Evolutionary conservation across 2,329 filamentous ascomycete genomes (phyloP).

Genomic region (Cryphonectria japonica): DNA sequence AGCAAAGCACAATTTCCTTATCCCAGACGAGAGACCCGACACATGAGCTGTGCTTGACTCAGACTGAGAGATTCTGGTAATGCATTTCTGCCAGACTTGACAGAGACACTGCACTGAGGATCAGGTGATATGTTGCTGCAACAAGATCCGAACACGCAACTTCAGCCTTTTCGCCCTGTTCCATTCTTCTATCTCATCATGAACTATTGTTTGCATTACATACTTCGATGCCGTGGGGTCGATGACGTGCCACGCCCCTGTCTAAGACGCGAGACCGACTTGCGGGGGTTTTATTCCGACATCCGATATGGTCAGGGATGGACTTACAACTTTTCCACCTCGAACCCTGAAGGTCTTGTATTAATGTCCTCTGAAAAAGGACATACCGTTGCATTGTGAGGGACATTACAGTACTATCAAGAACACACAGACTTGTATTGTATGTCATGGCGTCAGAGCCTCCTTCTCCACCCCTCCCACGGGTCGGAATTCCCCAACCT

Average conservation of each 20-base stretch:
- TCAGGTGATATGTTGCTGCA: background rate
- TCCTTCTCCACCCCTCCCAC: background rate
- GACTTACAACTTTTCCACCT: background rate
- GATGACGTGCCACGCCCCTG: slow-evolving; percentile 17
- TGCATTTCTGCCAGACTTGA: background rate
- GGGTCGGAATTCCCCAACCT: background rate
- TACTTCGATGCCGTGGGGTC: background rate
- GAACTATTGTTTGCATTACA: background rate
- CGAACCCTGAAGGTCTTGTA: background rate
- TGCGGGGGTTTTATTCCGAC: slow-evolving; percentile 23
- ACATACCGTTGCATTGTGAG: background rate
- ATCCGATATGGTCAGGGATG: slow-evolving; percentile 9
- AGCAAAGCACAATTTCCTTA: too few relatives aligned
- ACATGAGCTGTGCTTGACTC: background rate
- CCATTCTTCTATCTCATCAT: background rate
- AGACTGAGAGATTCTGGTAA: background rate
- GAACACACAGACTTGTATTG: background rate
- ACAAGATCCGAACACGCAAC: background rate
- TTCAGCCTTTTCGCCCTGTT: background rate
- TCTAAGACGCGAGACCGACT: slow-evolving; percentile 20
- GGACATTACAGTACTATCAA: background rate
- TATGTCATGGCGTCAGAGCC: background rate
- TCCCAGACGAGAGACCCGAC: background rate
- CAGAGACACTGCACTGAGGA: background rate
- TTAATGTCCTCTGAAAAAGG: background rate